Percentiles rank a stretch among this genome's conserved stretches.
Conservation (phyloP, 2,329 filamentous ascomycete species). For the Teratosphaeriaceae sp. region DNA sequence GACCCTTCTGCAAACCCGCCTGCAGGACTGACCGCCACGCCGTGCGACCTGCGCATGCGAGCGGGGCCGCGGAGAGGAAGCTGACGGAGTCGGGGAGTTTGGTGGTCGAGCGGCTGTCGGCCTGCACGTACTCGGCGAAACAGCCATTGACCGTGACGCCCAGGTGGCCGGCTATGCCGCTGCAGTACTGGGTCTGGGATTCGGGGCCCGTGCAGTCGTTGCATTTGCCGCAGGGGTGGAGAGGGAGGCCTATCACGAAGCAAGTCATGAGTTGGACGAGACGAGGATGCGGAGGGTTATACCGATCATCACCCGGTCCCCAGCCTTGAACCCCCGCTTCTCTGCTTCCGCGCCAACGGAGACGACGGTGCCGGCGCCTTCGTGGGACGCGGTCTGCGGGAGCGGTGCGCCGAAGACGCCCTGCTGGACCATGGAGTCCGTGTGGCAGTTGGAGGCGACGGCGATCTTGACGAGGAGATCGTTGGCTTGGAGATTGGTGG, state of each 20-base stretch:
- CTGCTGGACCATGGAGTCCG: constrained; percentile 48
- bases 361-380: constrained; percentile 51
- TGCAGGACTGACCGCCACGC: constrained; percentile 43
- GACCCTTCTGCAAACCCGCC: constrained; percentile 32
- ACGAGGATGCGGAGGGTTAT: no score
- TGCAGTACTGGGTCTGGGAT: constrained; percentile 48
- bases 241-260: no score
- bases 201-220: constrained; percentile 46
- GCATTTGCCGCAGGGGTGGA: constrained; percentile 49
- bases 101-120: constrained; percentile 43
- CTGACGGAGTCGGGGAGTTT: constrained; percentile 43
- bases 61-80: constrained; percentile 47
- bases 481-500: constrained; percentile 38
- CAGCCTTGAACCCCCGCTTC: constrained; percentile 36
- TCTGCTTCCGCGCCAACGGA: constrained; percentile 31
- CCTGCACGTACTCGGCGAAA: constrained; percentile 51
- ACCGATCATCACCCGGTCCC: constrained; percentile 53
- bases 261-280: no score
- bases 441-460: constrained; percentile 57
- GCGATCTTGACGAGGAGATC: constrained; percentile 57
- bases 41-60: constrained; percentile 51
- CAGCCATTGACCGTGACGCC: constrained; percentile 49
- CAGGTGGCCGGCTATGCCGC: constrained; percentile 37
- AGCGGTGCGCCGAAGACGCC: constrained; percentile 45
- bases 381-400: constrained; percentile 51